Conservation (phyloP, 257 asterid species). For the Fraxinus excelsior region DNA sequence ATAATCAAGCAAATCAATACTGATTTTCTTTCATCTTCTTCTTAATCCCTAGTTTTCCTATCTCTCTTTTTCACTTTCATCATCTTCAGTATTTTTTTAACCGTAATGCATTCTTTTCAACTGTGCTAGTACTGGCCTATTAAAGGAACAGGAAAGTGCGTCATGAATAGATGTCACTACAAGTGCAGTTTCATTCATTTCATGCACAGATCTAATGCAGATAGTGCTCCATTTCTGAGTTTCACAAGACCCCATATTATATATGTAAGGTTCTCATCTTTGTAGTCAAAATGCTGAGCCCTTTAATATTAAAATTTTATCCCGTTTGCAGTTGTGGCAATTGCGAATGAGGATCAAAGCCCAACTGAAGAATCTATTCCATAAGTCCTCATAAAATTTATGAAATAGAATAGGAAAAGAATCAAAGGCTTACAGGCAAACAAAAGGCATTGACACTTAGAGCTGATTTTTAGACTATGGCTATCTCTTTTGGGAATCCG, state of each 20-base stretch:
- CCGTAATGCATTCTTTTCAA: background rate
- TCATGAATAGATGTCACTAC: background rate
- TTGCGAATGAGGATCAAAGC: background rate
- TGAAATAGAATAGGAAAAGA: background rate
- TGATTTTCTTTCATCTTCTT: background rate
- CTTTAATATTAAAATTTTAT: background rate
- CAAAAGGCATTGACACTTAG: background rate
- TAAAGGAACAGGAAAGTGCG: background rate
- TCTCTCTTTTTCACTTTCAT: background rate
- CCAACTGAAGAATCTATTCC: background rate
- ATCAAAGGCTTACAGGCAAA: background rate
- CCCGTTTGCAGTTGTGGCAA: background rate
- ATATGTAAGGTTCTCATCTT: background rate
- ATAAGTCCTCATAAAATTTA: background rate
- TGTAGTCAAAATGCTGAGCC: background rate
- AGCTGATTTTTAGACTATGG: background rate
- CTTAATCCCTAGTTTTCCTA: background rate
- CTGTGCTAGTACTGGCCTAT: background rate
- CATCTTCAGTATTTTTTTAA: background rate
- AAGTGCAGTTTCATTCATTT: background rate
- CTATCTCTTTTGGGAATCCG: background rate
- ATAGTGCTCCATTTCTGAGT: background rate
- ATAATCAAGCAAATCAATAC: background rate
- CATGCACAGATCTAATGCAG: background rate
- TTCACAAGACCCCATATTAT: background rate